Base-by-base conservation (phyloP, 139 green algal species). In the Microglena sp. region DNA sequence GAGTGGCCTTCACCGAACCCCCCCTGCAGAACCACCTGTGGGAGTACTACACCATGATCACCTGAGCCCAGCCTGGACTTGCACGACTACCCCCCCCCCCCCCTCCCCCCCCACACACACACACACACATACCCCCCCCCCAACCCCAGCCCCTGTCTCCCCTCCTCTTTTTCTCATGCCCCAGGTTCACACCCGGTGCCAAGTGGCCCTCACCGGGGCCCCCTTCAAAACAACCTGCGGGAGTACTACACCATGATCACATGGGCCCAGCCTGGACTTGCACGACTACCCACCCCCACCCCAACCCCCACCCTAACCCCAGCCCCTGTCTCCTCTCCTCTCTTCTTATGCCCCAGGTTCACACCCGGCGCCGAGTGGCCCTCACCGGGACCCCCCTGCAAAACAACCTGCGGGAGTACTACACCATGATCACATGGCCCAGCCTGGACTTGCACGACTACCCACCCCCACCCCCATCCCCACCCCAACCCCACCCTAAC, bases 171-270 rank as follows among this genome's bases (percentile, higher is more conserved):
- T 21, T 24, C 11, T 60, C 21, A 75, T 86, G 55, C 53, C 31
- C 3, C 7, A 34, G 3, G 5, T 90, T 1, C 45, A 44, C 8
- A 89, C 79, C 2, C 69, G 45, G 46, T 58, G 74, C 4, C 76
- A 78, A 1, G 68, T 90, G 3, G 84, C 79, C 2, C 70, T 90
- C 1, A 90, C 84, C 0, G 84, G 84, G 5, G 89, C 68, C 80
- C 35, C 29, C 18, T 70, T 24, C 72, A 84, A 75, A 85, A 85
- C 69, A 82, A 80, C 54, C 62, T 81, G 55, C n/a, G 67, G 2
- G 81, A 85, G 69, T 82, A 83, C 69, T 81, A 83, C 64, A 46
- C 45, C 21, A 82, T 82, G 76, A 70, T 82, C 31, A n/a, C n/a
- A n/a, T n/a, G n/a, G n/a, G n/a, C n/a, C n/a, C n/a, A n/a, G n/a